Evolutionary conservation across 352 stramenopile genomes (phyloP).

Genomic region (Phytopythium montanum): DNA sequence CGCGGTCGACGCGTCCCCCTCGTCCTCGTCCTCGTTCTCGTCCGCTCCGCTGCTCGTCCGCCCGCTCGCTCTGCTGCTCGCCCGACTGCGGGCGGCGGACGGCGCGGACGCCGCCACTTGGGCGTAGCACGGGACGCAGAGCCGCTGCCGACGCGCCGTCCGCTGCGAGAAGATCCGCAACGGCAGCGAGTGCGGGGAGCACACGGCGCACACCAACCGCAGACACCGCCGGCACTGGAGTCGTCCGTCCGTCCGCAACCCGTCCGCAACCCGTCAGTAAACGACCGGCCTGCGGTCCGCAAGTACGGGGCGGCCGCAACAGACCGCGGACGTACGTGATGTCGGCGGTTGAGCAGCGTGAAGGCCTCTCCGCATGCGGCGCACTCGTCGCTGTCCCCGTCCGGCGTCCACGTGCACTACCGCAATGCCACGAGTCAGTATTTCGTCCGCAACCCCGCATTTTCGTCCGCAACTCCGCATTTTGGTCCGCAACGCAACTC

Average conservation of each 20-base stretch:
- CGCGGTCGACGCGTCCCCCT: not conserved
- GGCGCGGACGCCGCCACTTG: slow-evolving; percentile 7
- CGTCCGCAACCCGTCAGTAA: not conserved
- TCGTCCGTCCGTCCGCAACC: too few species aligned
- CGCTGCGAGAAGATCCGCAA: slow-evolving; percentile 50
- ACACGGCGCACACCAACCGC: slow-evolving; percentile 62
- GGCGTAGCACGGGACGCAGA: slow-evolving; percentile 44
- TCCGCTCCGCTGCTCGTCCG: slow-evolving; percentile 6
- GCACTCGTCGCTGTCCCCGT: slow-evolving; percentile 56
- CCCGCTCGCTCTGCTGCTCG: slow-evolving; percentile 10
- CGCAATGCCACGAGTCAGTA: not conserved
- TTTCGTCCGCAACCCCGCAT: too few species aligned
- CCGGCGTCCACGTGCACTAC: slow-evolving; percentile 63
- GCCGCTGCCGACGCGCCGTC: slow-evolving; percentile 34
- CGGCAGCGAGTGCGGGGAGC: slow-evolving; percentile 42
- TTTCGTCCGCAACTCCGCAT: too few species aligned
- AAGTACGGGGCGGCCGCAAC: too few species aligned
- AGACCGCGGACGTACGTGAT: slow-evolving; percentile 42
- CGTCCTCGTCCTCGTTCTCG: slow-evolving; percentile 11
- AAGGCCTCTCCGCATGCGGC: slow-evolving; percentile 55
- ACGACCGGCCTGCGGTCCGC: too few species aligned
- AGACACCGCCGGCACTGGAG: slow-evolving; percentile 66
- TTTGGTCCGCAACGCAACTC: too few species aligned
- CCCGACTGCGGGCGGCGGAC: slow-evolving; percentile 4
- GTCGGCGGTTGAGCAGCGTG: slow-evolving; percentile 68